phyloP scores from a whole-genome alignment of 108 stramenopile genomes.

The Stephanodiscus minutulus region DNA sequence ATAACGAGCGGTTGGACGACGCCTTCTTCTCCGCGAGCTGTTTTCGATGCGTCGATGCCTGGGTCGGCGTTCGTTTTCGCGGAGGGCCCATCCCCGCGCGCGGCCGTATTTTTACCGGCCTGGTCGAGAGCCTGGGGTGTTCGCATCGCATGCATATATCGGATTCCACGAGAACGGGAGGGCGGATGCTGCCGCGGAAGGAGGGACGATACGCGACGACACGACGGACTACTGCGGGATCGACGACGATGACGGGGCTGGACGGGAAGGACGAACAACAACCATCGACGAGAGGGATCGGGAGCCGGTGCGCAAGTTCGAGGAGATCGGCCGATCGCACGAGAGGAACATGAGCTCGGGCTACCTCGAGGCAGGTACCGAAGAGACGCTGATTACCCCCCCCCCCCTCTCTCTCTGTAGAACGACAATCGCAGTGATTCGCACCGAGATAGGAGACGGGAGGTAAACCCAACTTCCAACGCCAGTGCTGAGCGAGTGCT shows the following conservation, averaged over 20 bases:
- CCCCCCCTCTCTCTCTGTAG: too few species aligned
- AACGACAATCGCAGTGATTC: too few species aligned
- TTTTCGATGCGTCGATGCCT: slow-evolving; percentile 41
- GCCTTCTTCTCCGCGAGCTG: slow-evolving; percentile 64
- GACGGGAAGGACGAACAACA: too few species aligned
- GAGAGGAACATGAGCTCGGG: slow-evolving; percentile 29
- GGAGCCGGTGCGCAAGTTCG: slow-evolving; percentile 16
- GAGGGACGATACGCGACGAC: too few species aligned
- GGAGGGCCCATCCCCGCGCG: slow-evolving; percentile 56
- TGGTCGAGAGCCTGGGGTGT: slow-evolving; percentile 12
- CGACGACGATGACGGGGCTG: too few species aligned
- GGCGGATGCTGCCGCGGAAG: slow-evolving; percentile 33
- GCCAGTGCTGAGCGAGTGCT: slow-evolving; percentile 12
- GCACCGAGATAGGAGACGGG: too few species aligned
- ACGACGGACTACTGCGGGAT: too few species aligned
- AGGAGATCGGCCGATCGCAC: slow-evolving; percentile 18
- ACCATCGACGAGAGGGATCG: slow-evolving; percentile 23
- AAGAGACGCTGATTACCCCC: too few species aligned
- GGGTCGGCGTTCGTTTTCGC: slow-evolving; percentile 57
- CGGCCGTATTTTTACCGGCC: slow-evolving; percentile 61
- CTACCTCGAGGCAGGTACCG: slow-evolving; percentile 25
- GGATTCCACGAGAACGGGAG: slow-evolving; percentile 27
- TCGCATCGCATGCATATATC: slow-evolving; percentile 12
- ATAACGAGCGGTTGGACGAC: slow-evolving; percentile 38
- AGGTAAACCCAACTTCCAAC: too few species aligned